A percentile compares a stretch with the other conserved stretches of the same genome.
Conservation (phyloP, 2,329 filamentous ascomycete genomes). For the Trichophaea hybrida region DNA sequence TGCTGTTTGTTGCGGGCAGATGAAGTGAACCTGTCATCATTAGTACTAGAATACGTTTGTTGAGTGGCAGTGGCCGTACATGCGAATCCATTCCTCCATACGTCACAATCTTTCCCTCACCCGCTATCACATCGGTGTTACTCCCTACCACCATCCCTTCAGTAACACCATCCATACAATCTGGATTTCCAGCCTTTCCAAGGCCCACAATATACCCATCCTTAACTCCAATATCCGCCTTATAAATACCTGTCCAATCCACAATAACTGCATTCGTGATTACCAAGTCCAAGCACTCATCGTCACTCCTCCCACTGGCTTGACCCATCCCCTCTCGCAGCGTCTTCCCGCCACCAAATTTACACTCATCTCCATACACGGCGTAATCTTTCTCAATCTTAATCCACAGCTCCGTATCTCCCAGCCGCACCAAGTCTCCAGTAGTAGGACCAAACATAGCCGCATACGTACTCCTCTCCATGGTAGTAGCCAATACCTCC, state of each 20-base stretch:
- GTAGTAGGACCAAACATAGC: slow-evolving; percentile 88
- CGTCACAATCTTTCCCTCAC: slow-evolving; percentile 79
- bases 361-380: slow-evolving; percentile 79
- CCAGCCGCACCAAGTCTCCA: slow-evolving; percentile 70
- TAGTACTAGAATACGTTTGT: neutral
- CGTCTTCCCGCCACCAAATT: slow-evolving; percentile 90
- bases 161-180: slow-evolving; percentile 81
- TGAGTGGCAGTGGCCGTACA: slow-evolving; percentile 4
- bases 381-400: slow-evolving; percentile 77
- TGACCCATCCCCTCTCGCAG: slow-evolving; percentile 93
- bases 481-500: slow-evolving; percentile 42
- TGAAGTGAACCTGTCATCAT: slow-evolving; percentile 48
- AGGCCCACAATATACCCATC: slow-evolving; percentile 73
- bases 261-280: slow-evolving; percentile 81
- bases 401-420: slow-evolving; percentile 77
- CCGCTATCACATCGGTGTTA: slow-evolving; percentile 83
- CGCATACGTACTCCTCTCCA: slow-evolving; percentile 66
- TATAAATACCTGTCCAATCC: slow-evolving; percentile 86
- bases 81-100: slow-evolving; percentile 70
- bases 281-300: slow-evolving; percentile 65
- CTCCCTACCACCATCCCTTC: slow-evolving; percentile 67
- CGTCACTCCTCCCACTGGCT: slow-evolving; percentile 59
- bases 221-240: slow-evolving; percentile 91
- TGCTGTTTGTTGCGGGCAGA: slow-evolving; percentile 80
- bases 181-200: slow-evolving; percentile 92